Percentiles rank a stretch among this genome's conserved stretches.
phyloP scores from a whole-genome alignment of 176 grass and related monocot species.

The Ensete ventricosum region DNA sequence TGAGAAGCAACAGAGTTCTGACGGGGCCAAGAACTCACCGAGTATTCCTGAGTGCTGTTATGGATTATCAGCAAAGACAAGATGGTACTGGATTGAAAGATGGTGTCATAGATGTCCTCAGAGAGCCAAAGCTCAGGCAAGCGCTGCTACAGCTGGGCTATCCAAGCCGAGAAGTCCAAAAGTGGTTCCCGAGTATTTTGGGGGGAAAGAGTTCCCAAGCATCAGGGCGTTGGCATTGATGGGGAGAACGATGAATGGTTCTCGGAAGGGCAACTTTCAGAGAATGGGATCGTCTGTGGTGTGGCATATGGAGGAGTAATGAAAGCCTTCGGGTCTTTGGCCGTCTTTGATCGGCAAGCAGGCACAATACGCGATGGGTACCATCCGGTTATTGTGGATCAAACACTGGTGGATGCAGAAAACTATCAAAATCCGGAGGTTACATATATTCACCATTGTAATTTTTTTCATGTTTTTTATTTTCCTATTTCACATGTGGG shows the following conservation, averaged over 20 bases:
- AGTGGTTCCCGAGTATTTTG: background rate
- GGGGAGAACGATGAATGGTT: constrained; percentile 42
- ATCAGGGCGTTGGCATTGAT: constrained; percentile 51
- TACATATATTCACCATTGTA: too few relatives aligned
- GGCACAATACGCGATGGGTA: too few relatives aligned
- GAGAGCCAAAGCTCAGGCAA: background rate
- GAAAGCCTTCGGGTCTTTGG: constrained; percentile 11
- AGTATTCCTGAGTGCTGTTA: background rate
- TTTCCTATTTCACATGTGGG: too few relatives aligned
- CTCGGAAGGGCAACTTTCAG: constrained; percentile 29
- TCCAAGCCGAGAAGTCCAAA: background rate
- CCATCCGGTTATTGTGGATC: too few relatives aligned
- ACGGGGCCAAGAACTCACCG: background rate
- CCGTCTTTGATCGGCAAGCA: too few relatives aligned
- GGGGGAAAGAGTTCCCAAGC: constrained; percentile 27
- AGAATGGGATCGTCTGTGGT: constrained; percentile 35
- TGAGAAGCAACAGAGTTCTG: background rate
- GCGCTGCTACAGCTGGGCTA: background rate
- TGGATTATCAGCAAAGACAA: background rate
- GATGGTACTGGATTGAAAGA: background rate
- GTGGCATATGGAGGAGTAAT: constrained; percentile 30
- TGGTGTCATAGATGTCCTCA: background rate
- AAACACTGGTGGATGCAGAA: too few relatives aligned
- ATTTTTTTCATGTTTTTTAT: too few relatives aligned
- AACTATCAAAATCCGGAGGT: too few relatives aligned